These are phyloP conservation scores for Lactarius psammicola DNA, from an alignment of 768 basidiomycete species.

Conservation along the genomic window DNA sequence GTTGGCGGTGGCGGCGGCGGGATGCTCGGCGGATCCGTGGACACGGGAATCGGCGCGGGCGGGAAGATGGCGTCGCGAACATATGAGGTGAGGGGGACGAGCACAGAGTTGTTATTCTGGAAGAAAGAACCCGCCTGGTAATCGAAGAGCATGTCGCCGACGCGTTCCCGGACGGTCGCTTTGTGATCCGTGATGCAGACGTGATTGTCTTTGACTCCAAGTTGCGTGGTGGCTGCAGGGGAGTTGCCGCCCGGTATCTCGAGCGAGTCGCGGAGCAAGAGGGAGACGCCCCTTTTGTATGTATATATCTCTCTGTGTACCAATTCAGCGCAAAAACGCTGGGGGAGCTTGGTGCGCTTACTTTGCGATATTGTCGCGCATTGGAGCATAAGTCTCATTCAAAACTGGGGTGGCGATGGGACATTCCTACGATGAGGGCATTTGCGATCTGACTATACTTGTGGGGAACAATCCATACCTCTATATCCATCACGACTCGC, in stretches of 20 bases:
- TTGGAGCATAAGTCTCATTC: conserved; percentile 59
- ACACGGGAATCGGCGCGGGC: conserved; percentile 10
- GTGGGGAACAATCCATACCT: conserved; percentile 47
- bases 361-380: conserved; percentile 68
- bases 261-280: no score
- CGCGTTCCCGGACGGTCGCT: background rate
- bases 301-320: conserved; percentile 63
- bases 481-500: conserved; percentile 82
- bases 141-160: conserved; percentile 60
- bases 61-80: conserved; percentile 38
- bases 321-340: background rate
- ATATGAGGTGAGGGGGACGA: background rate
- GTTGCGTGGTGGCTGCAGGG: conserved; percentile 9
- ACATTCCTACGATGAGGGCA: conserved; percentile 62
- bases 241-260: no score
- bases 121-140: conserved; percentile 52
- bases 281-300: conserved; percentile 54
- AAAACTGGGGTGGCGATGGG: conserved; percentile 84
- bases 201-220: background rate
- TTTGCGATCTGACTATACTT: background rate
- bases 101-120: background rate
- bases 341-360: conserved; percentile 36
- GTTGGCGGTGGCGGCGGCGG: background rate
- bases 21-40: background rate
- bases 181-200: background rate